Evolutionary conservation across 2,329 filamentous ascomycete genomes (phyloP).

Genomic region (Pseudocercospora pini-densiflorae): DNA sequence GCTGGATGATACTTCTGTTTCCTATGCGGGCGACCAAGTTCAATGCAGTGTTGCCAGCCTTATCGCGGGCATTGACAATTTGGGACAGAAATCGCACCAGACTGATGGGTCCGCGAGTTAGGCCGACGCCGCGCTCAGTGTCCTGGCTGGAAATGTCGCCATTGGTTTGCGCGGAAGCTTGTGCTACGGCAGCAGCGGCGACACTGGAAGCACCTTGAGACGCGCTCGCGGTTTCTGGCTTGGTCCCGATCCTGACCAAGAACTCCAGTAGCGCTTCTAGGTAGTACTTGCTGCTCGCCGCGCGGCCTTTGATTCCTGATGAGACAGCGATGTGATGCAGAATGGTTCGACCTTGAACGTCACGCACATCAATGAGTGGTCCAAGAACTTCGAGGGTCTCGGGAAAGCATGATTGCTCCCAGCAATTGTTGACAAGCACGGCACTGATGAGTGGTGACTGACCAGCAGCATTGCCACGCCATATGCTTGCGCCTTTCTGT

Average conservation of each 20-base stretch:
- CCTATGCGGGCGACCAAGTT: slow-evolving; percentile 93
- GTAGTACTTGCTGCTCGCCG: slow-evolving; percentile 91
- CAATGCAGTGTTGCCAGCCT: slow-evolving; percentile 90
- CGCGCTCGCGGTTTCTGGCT: slow-evolving; percentile 28
- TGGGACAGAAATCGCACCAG: slow-evolving; percentile 94
- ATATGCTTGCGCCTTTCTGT: slow-evolving; percentile 81
- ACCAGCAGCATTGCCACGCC: slow-evolving; percentile 83
- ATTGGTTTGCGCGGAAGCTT: slow-evolving; percentile 32
- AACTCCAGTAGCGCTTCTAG: slow-evolving; percentile 93
- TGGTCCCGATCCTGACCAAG: slow-evolving; percentile 75
- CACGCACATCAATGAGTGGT: slow-evolving; percentile 85
- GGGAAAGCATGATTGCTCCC: slow-evolving; percentile 88
- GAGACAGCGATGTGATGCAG: slow-evolving; percentile 96
- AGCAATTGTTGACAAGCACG: slow-evolving; percentile 90
- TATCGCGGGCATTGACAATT: slow-evolving; percentile 94
- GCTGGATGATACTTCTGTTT: slow-evolving; percentile 94
- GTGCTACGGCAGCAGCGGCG: slow-evolving; percentile 32
- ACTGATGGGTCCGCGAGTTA: slow-evolving; percentile 68
- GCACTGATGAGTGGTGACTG: slow-evolving; percentile 94
- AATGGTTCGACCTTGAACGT: slow-evolving; percentile 87
- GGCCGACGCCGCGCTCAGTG: slow-evolving; percentile 21
- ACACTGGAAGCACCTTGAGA: slow-evolving; percentile 61
- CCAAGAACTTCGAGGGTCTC: slow-evolving; percentile 88
- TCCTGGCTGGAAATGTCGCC: slow-evolving; percentile 37
- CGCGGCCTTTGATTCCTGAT: slow-evolving; percentile 91